Evolutionary conservation across 2,329 filamentous ascomycete species (phyloP), one percentile per base, ranked within the genome.

Genomic region (Phaeomoniella chlamydospora): DNA sequence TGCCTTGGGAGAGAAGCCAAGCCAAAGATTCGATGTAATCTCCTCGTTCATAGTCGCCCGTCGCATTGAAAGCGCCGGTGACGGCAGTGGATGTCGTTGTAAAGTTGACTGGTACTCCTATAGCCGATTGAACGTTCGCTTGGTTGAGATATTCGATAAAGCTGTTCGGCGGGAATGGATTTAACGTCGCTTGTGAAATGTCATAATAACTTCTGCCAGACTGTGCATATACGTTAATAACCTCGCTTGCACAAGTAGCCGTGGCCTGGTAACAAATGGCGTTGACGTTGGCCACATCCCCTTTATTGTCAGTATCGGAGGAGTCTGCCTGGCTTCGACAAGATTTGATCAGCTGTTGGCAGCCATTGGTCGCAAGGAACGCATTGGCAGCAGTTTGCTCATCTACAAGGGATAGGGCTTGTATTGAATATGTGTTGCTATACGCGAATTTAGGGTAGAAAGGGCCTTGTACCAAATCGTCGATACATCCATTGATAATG

Each of bases 401-500:
- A 33, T 66, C 60, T 2, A 65, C 63, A 4, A 67, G 57, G 32
- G 65, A 63, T 43, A 80, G 65, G 2, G 67, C 61, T 41, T 69
- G 48, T 37, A 79, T 64, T 5, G 67, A 72, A 48, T 80, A 85
- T 0, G 76, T 58, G 37, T 62, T 61, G 17, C 52, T 47, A 31
- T 48, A 52, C 3, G 57, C 54, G 29, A 56, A 56, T 15, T 53
- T 47, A 1, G 54, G 52, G 36, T 60, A 59, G 29, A 48, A 55
- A 1, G 44, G 45, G 3, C 39, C 42, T 26, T 83, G 74, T 1
- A 74, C 62, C 18, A 73, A 51, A 45, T 69, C 64, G 47, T 85
- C 80, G 19, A 83, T 59, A 40, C 76, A 70, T 11, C 77, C 79
- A 49, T 83, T 81, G 39, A 81, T 59, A 37, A 84, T 78, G 15